Conservation (phyloP, 495 filamentous ascomycete species). For the Aspergillus wentii region DNA sequence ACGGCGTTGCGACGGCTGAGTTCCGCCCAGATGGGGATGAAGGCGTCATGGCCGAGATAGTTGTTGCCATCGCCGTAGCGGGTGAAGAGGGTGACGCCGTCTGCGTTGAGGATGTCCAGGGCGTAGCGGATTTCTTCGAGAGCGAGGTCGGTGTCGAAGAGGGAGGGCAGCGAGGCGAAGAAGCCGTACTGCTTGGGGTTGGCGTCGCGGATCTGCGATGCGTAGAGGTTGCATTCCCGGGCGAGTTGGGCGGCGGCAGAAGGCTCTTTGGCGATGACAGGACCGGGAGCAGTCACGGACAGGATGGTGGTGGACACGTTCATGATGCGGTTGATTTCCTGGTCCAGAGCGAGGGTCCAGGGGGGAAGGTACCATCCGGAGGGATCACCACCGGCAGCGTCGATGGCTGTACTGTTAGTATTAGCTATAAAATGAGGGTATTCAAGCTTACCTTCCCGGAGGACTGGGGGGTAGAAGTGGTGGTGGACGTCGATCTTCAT, state of each 20-base stretch:
- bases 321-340: not conserved
- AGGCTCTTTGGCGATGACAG: not conserved
- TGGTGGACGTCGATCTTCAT: conserved; percentile 13
- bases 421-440: no score
- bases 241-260: not conserved
- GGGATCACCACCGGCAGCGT: conserved; percentile 1
- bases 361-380: not conserved
- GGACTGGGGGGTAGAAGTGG: conserved; percentile 1
- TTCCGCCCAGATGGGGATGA: conserved; percentile 37
- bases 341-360: not conserved
- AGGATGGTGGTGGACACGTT: not conserved
- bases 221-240: conserved; percentile 3
- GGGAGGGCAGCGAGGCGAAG: conserved; percentile 38
- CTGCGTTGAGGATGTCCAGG: conserved; percentile 35
- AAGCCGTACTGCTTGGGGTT: conserved; percentile 21
- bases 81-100: conserved; percentile 44
- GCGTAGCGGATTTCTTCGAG: conserved; percentile 37
- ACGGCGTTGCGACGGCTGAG: conserved; percentile 30
- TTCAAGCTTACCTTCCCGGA: not conserved
- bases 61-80: conserved; percentile 34
- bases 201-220: not conserved
- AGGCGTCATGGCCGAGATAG: conserved; percentile 39
- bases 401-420: conserved; percentile 1
- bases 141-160: conserved; percentile 21
- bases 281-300: conserved; percentile 2